Evolutionary conservation across 495 filamentous ascomycete genomes (phyloP).

Genomic region (Collariella sp.): DNA sequence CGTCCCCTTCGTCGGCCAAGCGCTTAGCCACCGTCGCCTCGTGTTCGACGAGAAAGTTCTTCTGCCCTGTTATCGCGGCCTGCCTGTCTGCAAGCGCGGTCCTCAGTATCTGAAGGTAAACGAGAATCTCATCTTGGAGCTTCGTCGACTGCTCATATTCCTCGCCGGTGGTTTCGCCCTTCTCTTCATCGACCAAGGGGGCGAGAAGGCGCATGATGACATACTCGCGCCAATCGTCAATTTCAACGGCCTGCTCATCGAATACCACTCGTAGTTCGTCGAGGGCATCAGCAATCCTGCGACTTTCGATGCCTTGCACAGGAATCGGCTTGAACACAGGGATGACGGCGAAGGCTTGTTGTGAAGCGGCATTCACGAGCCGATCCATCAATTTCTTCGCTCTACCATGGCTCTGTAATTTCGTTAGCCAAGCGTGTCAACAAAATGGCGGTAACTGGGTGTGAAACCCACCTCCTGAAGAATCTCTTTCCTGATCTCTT

Average conservation of each 20-base stretch:
- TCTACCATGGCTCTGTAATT: conserved; percentile 21
- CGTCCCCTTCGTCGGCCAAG: conserved; percentile 53
- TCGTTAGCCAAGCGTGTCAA: conserved; percentile 8
- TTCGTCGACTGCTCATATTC: conserved; percentile 84
- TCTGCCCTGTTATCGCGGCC: conserved; percentile 62
- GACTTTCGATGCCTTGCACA: conserved; percentile 31
- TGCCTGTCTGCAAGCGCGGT: conserved; percentile 71
- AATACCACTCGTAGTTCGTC: conserved; percentile 43
- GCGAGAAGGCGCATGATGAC: conserved; percentile 61
- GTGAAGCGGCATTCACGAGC: conserved; percentile 36
- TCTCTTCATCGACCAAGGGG: conserved; percentile 76
- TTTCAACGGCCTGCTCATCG: conserved; percentile 57
- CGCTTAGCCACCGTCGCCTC: conserved; percentile 54
- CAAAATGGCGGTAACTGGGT: neutral
- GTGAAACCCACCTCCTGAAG: conserved; percentile 39
- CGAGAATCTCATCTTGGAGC: conserved; percentile 73
- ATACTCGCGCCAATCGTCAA: conserved; percentile 64
- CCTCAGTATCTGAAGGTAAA: conserved; percentile 69
- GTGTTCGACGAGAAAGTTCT: conserved; percentile 69
- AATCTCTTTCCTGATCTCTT: conserved; percentile 67
- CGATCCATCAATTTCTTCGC: conserved; percentile 37
- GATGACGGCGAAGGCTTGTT: conserved; percentile 53
- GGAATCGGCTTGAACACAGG: conserved; percentile 38
- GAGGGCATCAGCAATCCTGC: conserved; percentile 23
- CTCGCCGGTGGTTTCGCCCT: conserved; percentile 67